phyloP scores from a whole-genome alignment of 1,284 basidiomycete species.

The Apiotrichum veenhuisii region DNA sequence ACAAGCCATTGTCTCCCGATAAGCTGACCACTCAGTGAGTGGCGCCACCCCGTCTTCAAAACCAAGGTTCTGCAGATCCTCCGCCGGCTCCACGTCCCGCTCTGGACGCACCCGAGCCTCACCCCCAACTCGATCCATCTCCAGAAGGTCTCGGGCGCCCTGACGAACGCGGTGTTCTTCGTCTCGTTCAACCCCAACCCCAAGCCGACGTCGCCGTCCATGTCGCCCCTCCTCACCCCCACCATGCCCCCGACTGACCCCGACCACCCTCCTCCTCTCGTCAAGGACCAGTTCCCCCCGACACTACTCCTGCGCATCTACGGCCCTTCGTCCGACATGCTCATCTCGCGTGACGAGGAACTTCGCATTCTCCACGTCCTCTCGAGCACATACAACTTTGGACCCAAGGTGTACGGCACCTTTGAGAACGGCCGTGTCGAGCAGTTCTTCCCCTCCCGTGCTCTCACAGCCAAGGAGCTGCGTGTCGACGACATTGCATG shows the following conservation, averaged over 20 bases:
- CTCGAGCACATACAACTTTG: conserved; percentile 78
- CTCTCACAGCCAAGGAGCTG: conserved; percentile 70
- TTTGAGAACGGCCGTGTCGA: conserved; percentile 90
- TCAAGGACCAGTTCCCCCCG: conserved; percentile 49
- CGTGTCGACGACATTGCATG: conserved; percentile 68
- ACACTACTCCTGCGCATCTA: conserved; percentile 84
- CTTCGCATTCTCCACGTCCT: conserved; percentile 81
- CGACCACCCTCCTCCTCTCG: conserved; percentile 30
- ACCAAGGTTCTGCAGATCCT: conserved; percentile 43
- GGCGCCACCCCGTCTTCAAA: conserved; percentile 49
- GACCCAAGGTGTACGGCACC: conserved; percentile 86
- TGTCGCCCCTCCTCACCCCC: conserved; percentile 47
- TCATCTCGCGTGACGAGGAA: conserved; percentile 80
- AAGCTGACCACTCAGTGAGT: conserved; percentile 28
- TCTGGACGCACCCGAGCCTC: conserved; percentile 48
- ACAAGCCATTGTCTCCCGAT: background rate
- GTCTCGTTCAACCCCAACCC: conserved; percentile 57
- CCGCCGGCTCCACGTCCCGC: conserved; percentile 36
- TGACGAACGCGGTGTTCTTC: conserved; percentile 94
- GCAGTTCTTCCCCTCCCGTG: conserved; percentile 84
- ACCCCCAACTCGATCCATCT: conserved; percentile 58
- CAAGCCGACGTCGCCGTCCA: conserved; percentile 39
- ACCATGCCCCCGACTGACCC: conserved; percentile 44
- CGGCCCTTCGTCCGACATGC: conserved; percentile 73
- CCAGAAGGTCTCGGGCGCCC: conserved; percentile 77